Evolutionary conservation across 2,329 filamentous ascomycete species (phyloP).

Genomic region (Aspergillus sp.): DNA sequence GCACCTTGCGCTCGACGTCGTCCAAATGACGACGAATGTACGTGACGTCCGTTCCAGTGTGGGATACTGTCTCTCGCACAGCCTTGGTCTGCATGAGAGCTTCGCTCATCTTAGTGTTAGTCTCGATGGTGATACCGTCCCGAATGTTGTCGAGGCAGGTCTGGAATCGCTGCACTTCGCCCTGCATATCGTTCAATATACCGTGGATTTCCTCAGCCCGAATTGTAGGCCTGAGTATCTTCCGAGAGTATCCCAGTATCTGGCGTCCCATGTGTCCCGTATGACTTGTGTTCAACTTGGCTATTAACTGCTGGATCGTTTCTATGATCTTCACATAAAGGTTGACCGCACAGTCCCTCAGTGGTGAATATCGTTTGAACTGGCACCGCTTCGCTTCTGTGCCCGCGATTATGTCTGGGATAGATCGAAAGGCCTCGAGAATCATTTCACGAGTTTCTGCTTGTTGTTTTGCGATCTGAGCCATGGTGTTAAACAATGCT

Average conservation of each 20-base stretch:
- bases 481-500: no score
- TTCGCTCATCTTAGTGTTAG: no score
- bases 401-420: neutral
- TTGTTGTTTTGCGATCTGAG: neutral
- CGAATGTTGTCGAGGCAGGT: neutral
- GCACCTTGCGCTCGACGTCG: no score
- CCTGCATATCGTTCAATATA: neutral
- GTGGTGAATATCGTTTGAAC: neutral
- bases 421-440: neutral
- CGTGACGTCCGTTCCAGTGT: neutral
- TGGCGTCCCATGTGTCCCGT: neutral
- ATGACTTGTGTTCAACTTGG: neutral
- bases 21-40: no score
- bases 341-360: neutral
- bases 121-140: neutral
- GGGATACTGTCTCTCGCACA: neutral
- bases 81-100: neutral
- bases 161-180: neutral
- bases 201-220: neutral
- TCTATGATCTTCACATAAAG: neutral
- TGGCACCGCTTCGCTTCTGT: neutral
- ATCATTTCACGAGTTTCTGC: neutral
- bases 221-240: neutral
- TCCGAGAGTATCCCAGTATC: neutral
- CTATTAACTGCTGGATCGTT: neutral